These are phyloP conservation scores for Selenicereus undatus DNA, from an alignment of 148 eudicot genomes.

Conservation along the genomic window DNA sequence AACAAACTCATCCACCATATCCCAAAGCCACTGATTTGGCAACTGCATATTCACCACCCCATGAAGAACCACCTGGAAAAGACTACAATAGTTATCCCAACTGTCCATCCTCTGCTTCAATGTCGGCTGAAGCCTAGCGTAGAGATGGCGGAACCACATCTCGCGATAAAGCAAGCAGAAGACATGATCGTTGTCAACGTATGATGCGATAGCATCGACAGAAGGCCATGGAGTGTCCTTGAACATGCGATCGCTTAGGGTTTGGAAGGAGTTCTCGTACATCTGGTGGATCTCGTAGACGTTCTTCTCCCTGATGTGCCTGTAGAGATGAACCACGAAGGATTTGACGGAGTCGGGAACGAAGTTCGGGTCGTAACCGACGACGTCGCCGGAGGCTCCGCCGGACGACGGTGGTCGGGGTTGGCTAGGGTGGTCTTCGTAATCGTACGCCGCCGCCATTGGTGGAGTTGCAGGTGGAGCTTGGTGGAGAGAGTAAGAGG, in stretches of 20 bases:
- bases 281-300: constrained; percentile 98
- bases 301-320: constrained; percentile 90
- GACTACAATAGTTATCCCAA: constrained; percentile 87
- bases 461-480: constrained; percentile 9
- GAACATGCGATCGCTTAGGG: constrained; percentile 71
- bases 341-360: constrained; percentile 94
- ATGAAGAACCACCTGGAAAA: constrained; percentile 62
- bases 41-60: constrained; percentile 93
- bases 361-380: constrained; percentile 71
- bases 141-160: constrained; percentile 94
- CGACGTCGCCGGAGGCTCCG: constrained; percentile 1
- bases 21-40: constrained; percentile 99
- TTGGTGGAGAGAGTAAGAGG: not conserved
- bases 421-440: constrained; percentile 38
- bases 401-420: constrained; percentile 20
- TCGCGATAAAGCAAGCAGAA: constrained; percentile 84
- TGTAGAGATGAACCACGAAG: constrained; percentile 85
- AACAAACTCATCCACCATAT: constrained; percentile 99
- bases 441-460: constrained; percentile 60
- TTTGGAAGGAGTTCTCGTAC: constrained; percentile 89
- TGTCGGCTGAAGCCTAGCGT: constrained; percentile 67
- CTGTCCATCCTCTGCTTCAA: constrained; percentile 68
- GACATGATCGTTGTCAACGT: constrained; percentile 90
- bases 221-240: constrained; percentile 95
- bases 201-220: constrained; percentile 74